Conservation (phyloP, 805 yeast genomes). For the Barnettozyma salicaria region DNA sequence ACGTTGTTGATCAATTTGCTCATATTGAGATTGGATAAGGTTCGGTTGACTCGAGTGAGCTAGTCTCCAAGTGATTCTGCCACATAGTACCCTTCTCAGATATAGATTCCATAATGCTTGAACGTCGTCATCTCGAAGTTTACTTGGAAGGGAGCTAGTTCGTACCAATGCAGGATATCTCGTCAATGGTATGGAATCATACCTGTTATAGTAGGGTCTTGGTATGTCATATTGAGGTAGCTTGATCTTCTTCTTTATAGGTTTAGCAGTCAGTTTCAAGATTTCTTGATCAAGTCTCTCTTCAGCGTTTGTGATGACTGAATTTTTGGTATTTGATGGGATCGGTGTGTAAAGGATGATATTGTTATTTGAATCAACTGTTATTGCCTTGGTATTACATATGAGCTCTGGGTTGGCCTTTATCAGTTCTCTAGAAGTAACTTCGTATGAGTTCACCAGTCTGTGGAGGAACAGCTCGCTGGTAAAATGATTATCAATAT, state of each 20-base stretch:
- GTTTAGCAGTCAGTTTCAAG: slow-evolving; percentile 16
- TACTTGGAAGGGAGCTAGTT: slow-evolving; percentile 22
- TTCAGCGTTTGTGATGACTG: slow-evolving; percentile 21
- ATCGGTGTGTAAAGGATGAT: slow-evolving; percentile 23
- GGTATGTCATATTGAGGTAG: slow-evolving; percentile 13
- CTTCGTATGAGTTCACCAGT: slow-evolving; percentile 11
- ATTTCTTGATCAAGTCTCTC: slow-evolving; percentile 19
- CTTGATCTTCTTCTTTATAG: not conserved
- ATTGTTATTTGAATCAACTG: slow-evolving; percentile 25
- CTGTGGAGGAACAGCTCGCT: slow-evolving; percentile 21
- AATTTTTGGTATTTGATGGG: slow-evolving; percentile 17
- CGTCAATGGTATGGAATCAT: slow-evolving; percentile 14
- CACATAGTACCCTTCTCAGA: slow-evolving; percentile 27
- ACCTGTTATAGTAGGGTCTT: slow-evolving; percentile 14
- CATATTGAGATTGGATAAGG: slow-evolving; percentile 3
- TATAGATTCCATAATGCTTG: slow-evolving; percentile 31
- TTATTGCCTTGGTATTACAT: slow-evolving; percentile 15
- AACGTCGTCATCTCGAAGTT: slow-evolving; percentile 11
- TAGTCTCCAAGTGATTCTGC: slow-evolving; percentile 29
- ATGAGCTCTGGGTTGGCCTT: slow-evolving; percentile 14
- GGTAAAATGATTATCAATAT: slow-evolving; percentile 20
- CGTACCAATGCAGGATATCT: slow-evolving; percentile 9
- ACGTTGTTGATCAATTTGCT: slow-evolving; percentile 4
- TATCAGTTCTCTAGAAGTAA: slow-evolving; percentile 10
- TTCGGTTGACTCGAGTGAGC: slow-evolving; percentile 11